Evolutionary conservation across 2,329 filamentous ascomycete genomes (phyloP), one percentile per base, ranked within the genome.

Genomic region (Arthrobotrys musiformis): DNA sequence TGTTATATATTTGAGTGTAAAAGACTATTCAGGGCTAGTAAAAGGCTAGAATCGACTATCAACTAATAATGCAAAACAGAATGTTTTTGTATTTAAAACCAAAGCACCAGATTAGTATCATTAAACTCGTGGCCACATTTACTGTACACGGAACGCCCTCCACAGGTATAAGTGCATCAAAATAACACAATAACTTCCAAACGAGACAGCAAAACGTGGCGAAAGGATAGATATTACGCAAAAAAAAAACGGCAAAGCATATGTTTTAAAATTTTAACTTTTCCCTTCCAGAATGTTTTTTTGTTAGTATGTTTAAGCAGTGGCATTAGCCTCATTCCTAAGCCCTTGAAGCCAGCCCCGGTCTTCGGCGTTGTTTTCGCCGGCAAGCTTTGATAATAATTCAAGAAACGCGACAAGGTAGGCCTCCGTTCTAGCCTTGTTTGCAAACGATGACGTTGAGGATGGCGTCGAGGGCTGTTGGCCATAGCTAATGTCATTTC

Each of bases 371-470:
- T 78, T 69, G 19, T 78, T 78, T 60, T 78, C 74, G 17, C 74
- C 74, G 4, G 74, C 74, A 22, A 78, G 56, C 17, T 78, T 78
- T 22, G 68, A 68, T 54, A 78, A 58, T 17, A 78, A 26, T 28
- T 78, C 68, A 9, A 78, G 62, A n/a, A 78, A 72, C n/a, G 74
- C 74, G 33, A 78, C 74, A 63, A 78, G 68, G 52, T 78, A 78
- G 17, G 67, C 74, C 60, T 78, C 68, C 42, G 69, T 78, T 78
- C 74, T 60, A 17, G 74, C 74, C 44, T 78, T 72, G 61, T 77
- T 77, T 19, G 73, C 73, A 44, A 77, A 77, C 48, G 73, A 77
- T n/a, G 73, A 77, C n/a, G 73, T 77, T 17, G 73, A 77, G 5
- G 74, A 73, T 17, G 74, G 67, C 13, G 68, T 78, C 17, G 74